A percentile compares a stretch with the other conserved stretches of the same genome.
phyloP scores from a whole-genome alignment of 257 asterid species.

The Solanum tarijense region DNA sequence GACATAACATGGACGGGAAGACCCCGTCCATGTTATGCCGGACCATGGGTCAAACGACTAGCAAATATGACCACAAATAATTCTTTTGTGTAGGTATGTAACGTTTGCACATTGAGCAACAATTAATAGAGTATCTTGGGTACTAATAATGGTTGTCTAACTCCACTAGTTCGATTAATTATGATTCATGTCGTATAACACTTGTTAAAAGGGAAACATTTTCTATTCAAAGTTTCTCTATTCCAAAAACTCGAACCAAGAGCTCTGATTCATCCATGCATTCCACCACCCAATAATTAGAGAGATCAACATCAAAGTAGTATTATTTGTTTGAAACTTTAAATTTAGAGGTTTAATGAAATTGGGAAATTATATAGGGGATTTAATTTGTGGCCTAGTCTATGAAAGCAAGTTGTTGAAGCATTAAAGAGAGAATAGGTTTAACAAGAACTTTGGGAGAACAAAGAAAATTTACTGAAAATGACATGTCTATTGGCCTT shows the following conservation, averaged over 20 bases:
- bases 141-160: background rate
- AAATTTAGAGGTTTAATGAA: background rate
- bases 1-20: background rate
- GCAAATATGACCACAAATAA: background rate
- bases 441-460: background rate
- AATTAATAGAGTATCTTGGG: background rate
- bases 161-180: background rate
- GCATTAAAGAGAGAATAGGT: background rate
- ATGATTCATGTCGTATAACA: background rate
- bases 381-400: background rate
- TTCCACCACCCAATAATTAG: background rate
- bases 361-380: background rate
- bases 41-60: background rate
- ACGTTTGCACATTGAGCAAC: background rate
- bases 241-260: background rate
- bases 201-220: background rate
- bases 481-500: background rate
- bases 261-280: background rate
- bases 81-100: background rate
- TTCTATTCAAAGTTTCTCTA: background rate
- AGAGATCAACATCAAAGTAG: background rate
- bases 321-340: background rate
- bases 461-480: background rate
- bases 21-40: background rate
- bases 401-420: constrained; percentile 9